Evolutionary conservation across 148 eudicot genomes (phyloP), one percentile per base, ranked within the genome.

Genomic region (Diospyros kaki): DNA sequence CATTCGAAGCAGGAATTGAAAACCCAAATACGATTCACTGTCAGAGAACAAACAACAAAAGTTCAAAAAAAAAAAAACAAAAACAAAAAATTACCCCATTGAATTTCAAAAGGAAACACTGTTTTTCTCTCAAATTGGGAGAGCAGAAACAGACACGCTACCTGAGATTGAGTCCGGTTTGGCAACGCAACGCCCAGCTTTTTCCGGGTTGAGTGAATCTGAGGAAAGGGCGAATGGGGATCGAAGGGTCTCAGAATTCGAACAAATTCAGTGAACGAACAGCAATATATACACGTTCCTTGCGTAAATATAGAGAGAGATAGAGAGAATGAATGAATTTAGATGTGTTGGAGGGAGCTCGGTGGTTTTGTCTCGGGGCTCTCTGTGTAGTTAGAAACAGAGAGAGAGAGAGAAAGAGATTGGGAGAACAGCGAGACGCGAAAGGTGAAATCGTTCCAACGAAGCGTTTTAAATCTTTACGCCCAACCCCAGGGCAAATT

Each of bases 11-110:
- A 68, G 3, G 58, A 6, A 75, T 55, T 66, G 41, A 50, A 48
- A 43, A 56, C 52, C 68, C 75, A 76, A 66, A 73, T 72, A 75
- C 81, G 88, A 89, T 89, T 87, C 80, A 75, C 71, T 73, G 51
- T 39, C 72, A 76, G 46, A 48, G 28, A 28, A 28, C 28, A 28
- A 28, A 28, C 28, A 28, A 28, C 28, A 28, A 28, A 28, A 28
- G 28, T 28, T 86, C 86, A 82, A 80, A 28, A 54, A 80, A n/a
- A n/a, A n/a, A 72, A 63, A 12, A 14, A n/a, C n/a, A n/a, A 28
- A 28, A 28, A 28, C 28, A 28, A 28, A 28, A n/a, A 9, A 80
- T 15, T 75, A 42, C 76, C 82, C 78, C 58, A 65, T 9, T 65
- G 43, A 62, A 77, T 52, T 70, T 38, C 56, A 3, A 77, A 73